Conservation (phyloP, 305 asterid genomes). For the Solanum aculeatissimum region DNA sequence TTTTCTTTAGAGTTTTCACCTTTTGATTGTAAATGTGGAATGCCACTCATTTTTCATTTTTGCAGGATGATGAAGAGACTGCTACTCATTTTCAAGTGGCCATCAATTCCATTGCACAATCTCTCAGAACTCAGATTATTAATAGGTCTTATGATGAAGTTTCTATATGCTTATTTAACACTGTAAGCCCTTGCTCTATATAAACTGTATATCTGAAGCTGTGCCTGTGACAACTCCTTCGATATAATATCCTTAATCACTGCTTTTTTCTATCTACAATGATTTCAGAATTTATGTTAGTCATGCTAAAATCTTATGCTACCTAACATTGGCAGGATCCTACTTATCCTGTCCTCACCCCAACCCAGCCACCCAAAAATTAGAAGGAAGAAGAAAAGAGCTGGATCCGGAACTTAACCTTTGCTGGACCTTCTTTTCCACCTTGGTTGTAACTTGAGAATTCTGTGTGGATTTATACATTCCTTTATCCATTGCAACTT, state of each 20-base stretch:
- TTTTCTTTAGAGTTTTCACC: neutral
- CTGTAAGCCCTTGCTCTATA: conserved; percentile 41
- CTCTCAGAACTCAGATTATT: conserved; percentile 80
- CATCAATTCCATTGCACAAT: conserved; percentile 43
- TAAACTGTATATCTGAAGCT: neutral
- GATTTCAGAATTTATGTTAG: neutral
- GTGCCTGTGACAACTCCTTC: neutral
- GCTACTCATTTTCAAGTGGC: conserved; percentile 56
- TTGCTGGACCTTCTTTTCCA: neutral
- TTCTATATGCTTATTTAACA: conserved; percentile 84
- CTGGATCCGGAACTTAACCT: neutral
- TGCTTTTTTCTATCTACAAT: neutral
- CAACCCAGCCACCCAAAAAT: neutral
- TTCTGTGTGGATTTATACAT: neutral
- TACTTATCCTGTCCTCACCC: neutral
- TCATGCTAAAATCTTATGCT: neutral
- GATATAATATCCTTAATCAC: neutral
- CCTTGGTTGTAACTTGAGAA: neutral
- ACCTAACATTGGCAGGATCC: neutral
- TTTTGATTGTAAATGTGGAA: neutral
- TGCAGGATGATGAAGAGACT: conserved; percentile 50
- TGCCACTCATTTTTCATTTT: neutral
- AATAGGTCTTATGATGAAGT: conserved; percentile 84
- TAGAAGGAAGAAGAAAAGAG: neutral
- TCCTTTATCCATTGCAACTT: neutral